Base-by-base conservation (phyloP, 495 filamentous ascomycete species). In the Annulohypoxylon nitens region DNA sequence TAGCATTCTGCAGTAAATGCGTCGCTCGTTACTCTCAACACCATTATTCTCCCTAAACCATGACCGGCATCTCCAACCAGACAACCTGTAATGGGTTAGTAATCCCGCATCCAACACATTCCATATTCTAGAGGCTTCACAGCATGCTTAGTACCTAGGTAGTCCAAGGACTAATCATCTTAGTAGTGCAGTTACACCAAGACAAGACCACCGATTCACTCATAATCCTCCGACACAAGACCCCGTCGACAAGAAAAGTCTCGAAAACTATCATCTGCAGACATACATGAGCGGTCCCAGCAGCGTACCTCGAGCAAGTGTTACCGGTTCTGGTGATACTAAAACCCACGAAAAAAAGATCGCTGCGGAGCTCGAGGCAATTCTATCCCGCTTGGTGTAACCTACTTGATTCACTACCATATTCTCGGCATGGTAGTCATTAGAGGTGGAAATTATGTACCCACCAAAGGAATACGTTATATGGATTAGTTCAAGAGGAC, bases 161-260 rank as follows among this genome's bases (percentile, higher is more conserved):
- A 30, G 26, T 30, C 4, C 26, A 30, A 30, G 26, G 4, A 0
- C 30, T 10, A 37, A 2, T 10, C 14, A 14, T n/a, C 9, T 25
- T 33, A 14, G 1, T 34, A 67, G 64, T n/a, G 41, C 2, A 41
- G 41, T 2, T 11, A 45, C 57, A n/a, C 2, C 12, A 3, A 68
- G 61, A 8, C 12, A 45, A 23, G 33, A 6, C 7, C 65, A 68
- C 20, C 9, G 20, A 20, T 54, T 68, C 34, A 41, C 47, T 2
- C 14, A 33, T 0, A 53, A 68, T 14, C 65, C 65, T 10, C 65
- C 65, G 0, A 68, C 65, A 18, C 23, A 18, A 0, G 30, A 68
- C 12, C 11, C 65, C 14, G 33, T 36, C 65, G 65, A 68, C 3
- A 43, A 12, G 11, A 9, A 61, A n/a, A 68, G 65, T 34, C 65